Evolutionary conservation across 768 basidiomycete genomes (phyloP).

Genomic region (Tylopilus vinaceipallidus): DNA sequence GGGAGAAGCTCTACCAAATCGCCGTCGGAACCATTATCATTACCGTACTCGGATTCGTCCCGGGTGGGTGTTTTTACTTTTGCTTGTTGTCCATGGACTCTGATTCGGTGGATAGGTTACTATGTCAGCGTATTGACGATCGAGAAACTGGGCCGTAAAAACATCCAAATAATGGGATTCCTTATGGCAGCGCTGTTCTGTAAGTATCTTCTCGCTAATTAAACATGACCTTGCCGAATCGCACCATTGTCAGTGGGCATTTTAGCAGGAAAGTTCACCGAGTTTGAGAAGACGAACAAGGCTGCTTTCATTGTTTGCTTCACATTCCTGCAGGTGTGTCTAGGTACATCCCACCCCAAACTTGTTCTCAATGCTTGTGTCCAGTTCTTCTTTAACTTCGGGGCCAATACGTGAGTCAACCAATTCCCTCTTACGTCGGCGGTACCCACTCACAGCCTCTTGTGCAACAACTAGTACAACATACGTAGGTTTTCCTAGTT

Average conservation of each 20-base stretch:
- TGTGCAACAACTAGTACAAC: conserved; percentile 40
- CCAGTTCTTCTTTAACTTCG: conserved; percentile 82
- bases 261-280: conserved; percentile 62
- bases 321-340: conserved; percentile 55
- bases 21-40: conserved; percentile 70
- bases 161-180: conserved; percentile 78
- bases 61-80: conserved; percentile 41
- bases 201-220: conserved; percentile 26
- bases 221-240: neutral
- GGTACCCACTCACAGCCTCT: conserved; percentile 1
- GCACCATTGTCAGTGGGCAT: conserved; percentile 48
- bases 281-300: conserved; percentile 39
- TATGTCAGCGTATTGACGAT: conserved; percentile 67
- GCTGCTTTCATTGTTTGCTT: conserved; percentile 70
- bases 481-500: conserved; percentile 37
- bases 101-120: conserved; percentile 46
- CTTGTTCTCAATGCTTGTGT: conserved; percentile 1
- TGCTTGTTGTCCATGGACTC: neutral
- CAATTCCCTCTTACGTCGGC: neutral
- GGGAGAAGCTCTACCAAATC: conserved; percentile 66
- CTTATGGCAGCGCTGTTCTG: conserved; percentile 65
- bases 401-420: conserved; percentile 57
- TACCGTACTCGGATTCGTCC: conserved; percentile 73
- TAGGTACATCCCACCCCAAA: neutral
- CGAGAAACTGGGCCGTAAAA: conserved; percentile 71